Evolutionary conservation across 2,329 filamentous ascomycete genomes (phyloP), one percentile per base, ranked within the genome.

Genomic region (Cladobotryum protrusum): DNA sequence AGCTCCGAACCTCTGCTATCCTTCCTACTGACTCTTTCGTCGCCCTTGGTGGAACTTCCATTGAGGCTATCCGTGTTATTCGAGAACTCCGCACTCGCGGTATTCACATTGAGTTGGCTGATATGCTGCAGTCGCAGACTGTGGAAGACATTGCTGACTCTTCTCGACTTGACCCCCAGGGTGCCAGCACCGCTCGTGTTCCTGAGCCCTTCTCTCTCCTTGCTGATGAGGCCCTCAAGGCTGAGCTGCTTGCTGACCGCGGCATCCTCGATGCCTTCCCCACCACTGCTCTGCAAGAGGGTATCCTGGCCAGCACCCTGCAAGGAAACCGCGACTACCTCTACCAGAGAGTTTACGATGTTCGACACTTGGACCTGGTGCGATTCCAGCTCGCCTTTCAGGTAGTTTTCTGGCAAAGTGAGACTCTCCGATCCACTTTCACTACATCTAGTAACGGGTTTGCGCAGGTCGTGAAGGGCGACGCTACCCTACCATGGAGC

Each of bases 271-370:
- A 62, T 37, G 59, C 59, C 0, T 61, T 56, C 44, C 59, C 59
- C 11, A 54, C 53, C 12, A 63, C 60, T 0, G 48, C 56, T 1
- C 55, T 63, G 19, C 60, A 62, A 43, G 59, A 59, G 15, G 48
- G 40, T 17, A 51, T 60, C 37, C 20, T 62, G 5, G 52, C 54
- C 0, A 49, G 47, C 32, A 47, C 47, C 52, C 20, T 29, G 24
- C 24, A 29, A 29, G 24, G 24, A 29, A 29, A 29, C 24, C 24
- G 24, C 24, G 24, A 49, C 7, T 59, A 59, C 52, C 56, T 49
- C 2, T 59, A 59, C 46, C 53, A 45, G 3, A 42, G 56, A 12
- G 32, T 48, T 1, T 61, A 54, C 56, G 51, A 58, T 7, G 43
- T 56, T 5, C 19, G 35, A 0, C 18, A 40, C 0, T 40, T 57